Percentiles rank a stretch among this genome's conserved stretches.
Conservation (phyloP, 73 alveolate species). For the Tetrahymena borealis region DNA sequence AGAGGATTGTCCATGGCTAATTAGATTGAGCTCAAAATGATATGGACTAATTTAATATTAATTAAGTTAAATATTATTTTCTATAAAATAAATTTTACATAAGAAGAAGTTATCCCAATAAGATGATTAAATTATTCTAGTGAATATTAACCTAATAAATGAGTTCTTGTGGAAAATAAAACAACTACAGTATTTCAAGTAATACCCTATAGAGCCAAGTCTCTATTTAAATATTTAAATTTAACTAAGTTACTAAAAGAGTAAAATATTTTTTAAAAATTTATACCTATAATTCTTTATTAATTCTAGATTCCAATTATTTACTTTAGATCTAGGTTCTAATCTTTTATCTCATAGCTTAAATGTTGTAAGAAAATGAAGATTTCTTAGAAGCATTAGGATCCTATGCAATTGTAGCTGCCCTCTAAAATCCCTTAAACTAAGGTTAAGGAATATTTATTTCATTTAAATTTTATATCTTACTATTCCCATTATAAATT, state of each 20-base stretch:
- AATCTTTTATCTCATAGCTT: too few relatives aligned
- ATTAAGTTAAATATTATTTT: too few relatives aligned
- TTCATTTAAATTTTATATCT: neutral
- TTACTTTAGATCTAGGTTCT: too few relatives aligned
- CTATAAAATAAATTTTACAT: too few relatives aligned
- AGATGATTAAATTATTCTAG: neutral
- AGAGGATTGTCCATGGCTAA: neutral
- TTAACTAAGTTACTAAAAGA: neutral
- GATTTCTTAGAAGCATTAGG: too few relatives aligned
- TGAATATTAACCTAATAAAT: neutral
- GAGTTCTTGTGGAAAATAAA: neutral
- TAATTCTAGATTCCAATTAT: too few relatives aligned
- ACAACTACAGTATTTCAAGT: neutral
- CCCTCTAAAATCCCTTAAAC: too few relatives aligned
- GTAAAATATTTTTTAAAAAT: too few relatives aligned
- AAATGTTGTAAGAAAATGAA: too few relatives aligned
- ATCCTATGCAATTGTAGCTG: too few relatives aligned
- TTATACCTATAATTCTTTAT: neutral
- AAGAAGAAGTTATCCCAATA: neutral
- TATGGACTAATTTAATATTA: neutral
- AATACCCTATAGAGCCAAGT: neutral
- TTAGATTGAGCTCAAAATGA: neutral
- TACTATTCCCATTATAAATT: too few relatives aligned
- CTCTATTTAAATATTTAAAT: neutral
- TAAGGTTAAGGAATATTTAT: neutral